Base-by-base conservation (phyloP, 768 basidiomycete species). In the Strobilomyces dryophilus region DNA sequence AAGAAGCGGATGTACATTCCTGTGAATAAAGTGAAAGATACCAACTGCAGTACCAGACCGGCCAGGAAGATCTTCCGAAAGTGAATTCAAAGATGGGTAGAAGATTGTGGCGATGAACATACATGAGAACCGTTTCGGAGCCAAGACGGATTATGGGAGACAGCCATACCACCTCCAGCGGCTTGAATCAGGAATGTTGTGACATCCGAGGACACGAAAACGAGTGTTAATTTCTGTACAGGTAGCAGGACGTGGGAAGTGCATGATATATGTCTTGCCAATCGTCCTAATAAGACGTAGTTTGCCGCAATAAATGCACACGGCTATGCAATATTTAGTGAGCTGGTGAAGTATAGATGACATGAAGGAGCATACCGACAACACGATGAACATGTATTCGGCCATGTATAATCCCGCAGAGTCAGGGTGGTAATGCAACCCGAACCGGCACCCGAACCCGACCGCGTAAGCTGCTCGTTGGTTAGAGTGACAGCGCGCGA, bases 231-330 rank as follows among this genome's bases (percentile, higher is more conserved):
- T 18, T 70, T 70, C 18, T 69, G 71, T 6, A 79, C 71, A 0
- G 71, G 68, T 20, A 89, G 65, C 26, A 81, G 60, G 21, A 87
- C 70, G 58, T 80, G 75, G 44, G 74, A 55, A 52, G 76, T 72
- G 34, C 74, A 74, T 10, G 71, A 60, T 7, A 88, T 67, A 55
- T 78, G 73, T 21, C 66, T 71, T 6, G 84, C 80, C 4, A 90
- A 65, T 12, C 78, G 79, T 10, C 85, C 84, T 1, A 89, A 76
- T 18, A 87, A 74, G 51, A 87, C 70, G 60, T 89, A 89, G 60
- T 83, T 77, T 14, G 82, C 77, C 5, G 83, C 83, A 55, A 86
- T 83, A 69, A 89, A 89, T 26, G 84, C 86, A 62, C 88, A 89
- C 5, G 87, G 86, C 82, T 84, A 47, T 11, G 44, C 7, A 24